Evolutionary conservation across 352 stramenopile species (phyloP).

Genomic region (Pelagophyceae sp.): DNA sequence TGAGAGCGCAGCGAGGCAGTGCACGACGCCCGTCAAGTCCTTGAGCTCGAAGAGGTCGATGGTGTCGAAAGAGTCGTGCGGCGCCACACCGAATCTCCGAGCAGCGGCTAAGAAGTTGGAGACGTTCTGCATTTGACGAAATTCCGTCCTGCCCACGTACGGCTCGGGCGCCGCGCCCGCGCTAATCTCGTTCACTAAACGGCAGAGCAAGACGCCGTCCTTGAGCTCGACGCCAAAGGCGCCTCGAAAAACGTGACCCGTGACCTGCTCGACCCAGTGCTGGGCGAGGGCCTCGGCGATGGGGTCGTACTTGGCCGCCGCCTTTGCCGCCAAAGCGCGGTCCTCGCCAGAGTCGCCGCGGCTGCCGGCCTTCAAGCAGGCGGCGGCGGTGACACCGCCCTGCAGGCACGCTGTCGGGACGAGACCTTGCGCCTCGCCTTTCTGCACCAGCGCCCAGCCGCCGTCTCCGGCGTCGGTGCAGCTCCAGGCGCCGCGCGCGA

Average conservation of each 20-base stretch:
- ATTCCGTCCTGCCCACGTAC: slow-evolving; percentile 64
- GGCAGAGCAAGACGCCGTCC: slow-evolving; percentile 63
- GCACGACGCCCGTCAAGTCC: slow-evolving; percentile 43
- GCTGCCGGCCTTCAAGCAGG: slow-evolving; percentile 29
- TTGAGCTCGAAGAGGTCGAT: slow-evolving; percentile 76
- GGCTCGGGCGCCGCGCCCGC: slow-evolving; percentile 52
- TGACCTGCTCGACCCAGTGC: slow-evolving; percentile 65
- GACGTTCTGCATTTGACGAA: slow-evolving; percentile 80
- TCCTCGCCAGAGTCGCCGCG: slow-evolving; percentile 58
- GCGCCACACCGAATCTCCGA: slow-evolving; percentile 62
- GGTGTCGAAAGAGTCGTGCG: slow-evolving; percentile 76
- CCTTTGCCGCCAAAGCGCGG: slow-evolving; percentile 60
- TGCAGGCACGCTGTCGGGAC: neutral
- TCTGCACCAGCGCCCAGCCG: neutral
- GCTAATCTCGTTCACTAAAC: slow-evolving; percentile 60
- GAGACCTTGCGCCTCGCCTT: neutral
- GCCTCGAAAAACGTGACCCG: slow-evolving; percentile 54
- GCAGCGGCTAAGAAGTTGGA: slow-evolving; percentile 67
- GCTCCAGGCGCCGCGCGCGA: neutral
- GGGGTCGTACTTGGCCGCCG: slow-evolving; percentile 67
- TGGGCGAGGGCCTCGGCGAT: slow-evolving; percentile 65
- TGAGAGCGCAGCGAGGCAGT: slow-evolving; percentile 32
- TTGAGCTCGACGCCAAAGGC: slow-evolving; percentile 61
- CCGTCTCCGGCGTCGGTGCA: neutral
- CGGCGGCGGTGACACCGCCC: neutral